Evolutionary conservation across 306 rosid genomes (phyloP).

Genomic region (Trichosanthes cucumerina): DNA sequence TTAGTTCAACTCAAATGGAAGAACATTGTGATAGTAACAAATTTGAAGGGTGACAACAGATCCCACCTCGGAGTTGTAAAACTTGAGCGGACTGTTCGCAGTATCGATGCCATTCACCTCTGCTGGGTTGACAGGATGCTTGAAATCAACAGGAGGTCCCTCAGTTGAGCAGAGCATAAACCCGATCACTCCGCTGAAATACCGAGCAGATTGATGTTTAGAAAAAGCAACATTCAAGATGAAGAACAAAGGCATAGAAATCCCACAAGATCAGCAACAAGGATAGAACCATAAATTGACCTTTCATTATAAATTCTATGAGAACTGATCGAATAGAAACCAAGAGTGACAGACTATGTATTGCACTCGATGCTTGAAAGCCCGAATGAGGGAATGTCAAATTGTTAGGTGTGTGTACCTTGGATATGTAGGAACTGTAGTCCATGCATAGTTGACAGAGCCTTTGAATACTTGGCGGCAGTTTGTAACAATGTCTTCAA

Average conservation of each 20-base stretch:
- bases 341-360: neutral
- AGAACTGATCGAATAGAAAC: neutral
- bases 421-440: conserved; percentile 97
- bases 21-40: neutral
- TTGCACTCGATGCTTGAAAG: neutral
- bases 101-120: conserved; percentile 27
- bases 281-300: neutral
- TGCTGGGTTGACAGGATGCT: conserved; percentile 77
- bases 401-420: conserved; percentile 30
- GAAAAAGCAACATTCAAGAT: neutral
- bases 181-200: conserved; percentile 94
- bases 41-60: neutral
- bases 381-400: neutral
- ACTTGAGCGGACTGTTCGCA: conserved; percentile 49
- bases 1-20: neutral
- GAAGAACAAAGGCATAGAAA: neutral
- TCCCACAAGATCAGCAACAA: neutral
- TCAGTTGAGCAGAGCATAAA: conserved; percentile 99
- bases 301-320: neutral
- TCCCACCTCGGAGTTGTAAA: conserved; percentile 86
- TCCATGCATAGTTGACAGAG: conserved; percentile 95
- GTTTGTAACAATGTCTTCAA: conserved; percentile 71
- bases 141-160: conserved; percentile 86
- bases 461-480: conserved; percentile 92
- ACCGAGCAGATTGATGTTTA: neutral